Evolutionary conservation across 495 filamentous ascomycete species (phyloP), one percentile per base, ranked within the genome.

Genomic region (Hypoxylon cercidicola): DNA sequence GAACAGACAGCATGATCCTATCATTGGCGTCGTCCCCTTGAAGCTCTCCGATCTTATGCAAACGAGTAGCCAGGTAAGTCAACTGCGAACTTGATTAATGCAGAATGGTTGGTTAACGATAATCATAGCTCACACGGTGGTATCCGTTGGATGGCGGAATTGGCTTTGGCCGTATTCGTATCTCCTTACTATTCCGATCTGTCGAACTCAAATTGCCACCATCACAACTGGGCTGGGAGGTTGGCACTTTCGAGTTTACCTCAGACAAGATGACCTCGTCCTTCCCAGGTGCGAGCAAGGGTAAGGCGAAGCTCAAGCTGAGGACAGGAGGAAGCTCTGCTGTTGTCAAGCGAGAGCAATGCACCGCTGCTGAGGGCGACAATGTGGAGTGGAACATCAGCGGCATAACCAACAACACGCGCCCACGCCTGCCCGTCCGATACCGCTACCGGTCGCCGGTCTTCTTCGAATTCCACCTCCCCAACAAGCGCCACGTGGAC

Each of bases 1-100:
- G 13, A 89, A 97, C 68, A 85, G 94, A 39, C 87, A 98, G 75
- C 94, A 98, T 64, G 94, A 98, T 63, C 94, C 94, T 12, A 92
- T 98, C 50, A 88, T 98, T 16, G 94, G 94, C 20, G 89, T 97
- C 9, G 89, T 97, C 3, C 91, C 93, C 1, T 71, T 98, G 54
- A 94, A 93, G 72, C 79, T 98, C 0, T 91, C 90, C 0, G 92
- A 97, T 35, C 82, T 97, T 28, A 81, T 98, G 20, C 88, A 93
- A 72, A 96, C 89, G 0, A 89, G 85, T 66, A 94, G 90, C 25
- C 93, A 97, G 74, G 88, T 90, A 35, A 63, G 64, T 44, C 11
- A 11, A 57, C 4, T 2, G 7, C 6, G 39, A 6, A 30, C 13
- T 47, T 35, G 5, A 88, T 32, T 39, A 39, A 7, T 6, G n/a